Percentiles rank a stretch among this genome's conserved stretches.
phyloP scores from a whole-genome alignment of 306 rosid species.

The Heteromeles arbutifolia region DNA sequence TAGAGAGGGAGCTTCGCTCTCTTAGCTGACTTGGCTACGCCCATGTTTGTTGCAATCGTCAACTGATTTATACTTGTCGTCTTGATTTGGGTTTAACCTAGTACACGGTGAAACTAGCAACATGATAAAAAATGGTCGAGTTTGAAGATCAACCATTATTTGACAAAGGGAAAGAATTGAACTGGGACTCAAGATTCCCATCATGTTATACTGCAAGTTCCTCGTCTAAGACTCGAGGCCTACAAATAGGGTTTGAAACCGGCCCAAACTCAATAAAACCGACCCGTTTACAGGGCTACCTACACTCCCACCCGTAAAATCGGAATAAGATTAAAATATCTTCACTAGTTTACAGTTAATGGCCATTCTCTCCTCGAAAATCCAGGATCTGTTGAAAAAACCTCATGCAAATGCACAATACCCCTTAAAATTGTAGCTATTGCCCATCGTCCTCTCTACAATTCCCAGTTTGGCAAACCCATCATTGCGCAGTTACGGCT shows the following conservation, averaged over 20 bases:
- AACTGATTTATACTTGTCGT: not conserved
- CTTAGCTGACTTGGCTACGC: no score
- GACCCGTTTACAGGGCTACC: not conserved
- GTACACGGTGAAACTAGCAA: not conserved
- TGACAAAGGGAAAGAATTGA: not conserved
- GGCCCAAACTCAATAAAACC: no score
- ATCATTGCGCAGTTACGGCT: conserved; percentile 24
- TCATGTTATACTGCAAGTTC: not conserved
- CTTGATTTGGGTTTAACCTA: no score
- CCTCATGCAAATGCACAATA: conserved; percentile 17
- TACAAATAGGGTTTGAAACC: not conserved
- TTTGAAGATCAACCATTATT: not conserved
- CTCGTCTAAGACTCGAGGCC: not conserved
- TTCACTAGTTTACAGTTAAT: conserved; percentile 20
- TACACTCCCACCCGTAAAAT: not conserved
- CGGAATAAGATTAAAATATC: not conserved
- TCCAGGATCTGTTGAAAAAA: conserved; percentile 10
- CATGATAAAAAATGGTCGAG: not conserved
- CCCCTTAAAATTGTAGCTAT: conserved; percentile 11
- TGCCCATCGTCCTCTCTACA: not conserved
- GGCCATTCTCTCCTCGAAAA: conserved; percentile 10
- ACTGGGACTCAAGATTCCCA: not conserved
- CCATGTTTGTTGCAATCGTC: no score
- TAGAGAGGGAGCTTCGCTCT: not conserved
- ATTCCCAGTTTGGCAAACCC: not conserved